Evolutionary conservation across 2,329 filamentous ascomycete species (phyloP).

Genomic region (Cercospora citrullina): DNA sequence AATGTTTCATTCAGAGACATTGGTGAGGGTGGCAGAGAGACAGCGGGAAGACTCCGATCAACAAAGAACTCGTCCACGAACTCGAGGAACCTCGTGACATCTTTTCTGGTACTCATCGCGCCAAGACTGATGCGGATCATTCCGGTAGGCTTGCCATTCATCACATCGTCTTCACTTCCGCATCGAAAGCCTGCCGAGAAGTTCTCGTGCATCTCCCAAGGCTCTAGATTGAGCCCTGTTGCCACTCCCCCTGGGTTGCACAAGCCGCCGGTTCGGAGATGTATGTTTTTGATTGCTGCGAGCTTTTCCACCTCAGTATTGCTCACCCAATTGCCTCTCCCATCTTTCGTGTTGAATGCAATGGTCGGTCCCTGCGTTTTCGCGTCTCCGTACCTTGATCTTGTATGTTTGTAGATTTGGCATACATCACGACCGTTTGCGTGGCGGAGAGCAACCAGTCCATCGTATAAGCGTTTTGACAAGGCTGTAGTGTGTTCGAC

Average conservation of each 20-base stretch:
- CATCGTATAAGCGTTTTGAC: slow-evolving; percentile 57
- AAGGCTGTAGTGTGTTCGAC: slow-evolving; percentile 71
- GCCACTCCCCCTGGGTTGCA: slow-evolving; percentile 92
- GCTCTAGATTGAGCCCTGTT: slow-evolving; percentile 66
- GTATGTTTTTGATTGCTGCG: slow-evolving; percentile 73
- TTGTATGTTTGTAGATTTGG: slow-evolving; percentile 56
- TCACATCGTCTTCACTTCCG: slow-evolving; percentile 77
- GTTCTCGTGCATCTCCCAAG: slow-evolving; percentile 81
- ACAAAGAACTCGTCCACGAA: slow-evolving; percentile 40
- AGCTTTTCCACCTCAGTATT: slow-evolving; percentile 86
- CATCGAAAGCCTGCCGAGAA: slow-evolving; percentile 84
- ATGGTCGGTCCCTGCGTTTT: slow-evolving; percentile 69
- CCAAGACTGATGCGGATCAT: slow-evolving; percentile 83
- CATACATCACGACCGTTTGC: slow-evolving; percentile 67
- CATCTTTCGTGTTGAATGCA: slow-evolving; percentile 77
- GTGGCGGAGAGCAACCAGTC: slow-evolving; percentile 64
- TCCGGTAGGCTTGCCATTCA: slow-evolving; percentile 82
- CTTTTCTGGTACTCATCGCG: slow-evolving; percentile 78
- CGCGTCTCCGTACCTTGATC: slow-evolving; percentile 21
- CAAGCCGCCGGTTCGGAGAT: slow-evolving; percentile 82
- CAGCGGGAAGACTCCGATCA: slow-evolving; percentile 18
- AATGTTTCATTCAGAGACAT: neutral
- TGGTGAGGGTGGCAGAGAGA: slow-evolving; percentile 15
- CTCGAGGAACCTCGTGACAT: slow-evolving; percentile 68
- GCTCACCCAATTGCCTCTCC: slow-evolving; percentile 71